phyloP scores from a whole-genome alignment of 257 asterid species.

The Leptodermis oblonga region DNA sequence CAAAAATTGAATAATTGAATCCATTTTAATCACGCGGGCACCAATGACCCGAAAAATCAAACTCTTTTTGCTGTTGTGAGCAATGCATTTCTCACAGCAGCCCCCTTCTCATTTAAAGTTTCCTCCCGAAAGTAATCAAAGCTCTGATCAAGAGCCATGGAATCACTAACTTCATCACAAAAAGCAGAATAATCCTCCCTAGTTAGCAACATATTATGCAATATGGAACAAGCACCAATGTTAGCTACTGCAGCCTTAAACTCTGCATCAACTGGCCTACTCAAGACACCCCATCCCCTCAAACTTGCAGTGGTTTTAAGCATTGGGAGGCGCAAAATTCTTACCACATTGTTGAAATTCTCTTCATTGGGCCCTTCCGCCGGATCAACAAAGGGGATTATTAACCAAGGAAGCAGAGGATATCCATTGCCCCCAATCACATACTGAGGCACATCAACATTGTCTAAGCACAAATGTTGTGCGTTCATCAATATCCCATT shows the following conservation, averaged over 20 bases:
- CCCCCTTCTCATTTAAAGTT: conserved; percentile 25
- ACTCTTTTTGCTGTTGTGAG: conserved; percentile 36
- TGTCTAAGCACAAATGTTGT: conserved; percentile 18
- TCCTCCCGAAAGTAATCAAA: conserved; percentile 16
- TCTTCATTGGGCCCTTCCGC: conserved; percentile 42
- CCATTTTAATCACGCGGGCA: neutral
- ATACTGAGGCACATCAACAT: conserved; percentile 47
- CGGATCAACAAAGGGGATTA: conserved; percentile 47
- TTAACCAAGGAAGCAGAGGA: conserved; percentile 63
- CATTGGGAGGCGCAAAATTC: conserved; percentile 31
- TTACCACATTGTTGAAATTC: conserved; percentile 43
- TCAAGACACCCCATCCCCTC: conserved; percentile 71
- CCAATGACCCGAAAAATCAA: conserved; percentile 10
- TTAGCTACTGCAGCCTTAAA: conserved; percentile 59
- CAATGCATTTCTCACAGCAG: conserved; percentile 44
- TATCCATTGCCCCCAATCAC: conserved; percentile 51
- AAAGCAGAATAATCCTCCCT: conserved; percentile 81
- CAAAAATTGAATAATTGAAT: neutral
- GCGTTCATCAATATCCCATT: conserved; percentile 41
- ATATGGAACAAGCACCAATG: conserved; percentile 74
- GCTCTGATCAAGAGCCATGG: conserved; percentile 9
- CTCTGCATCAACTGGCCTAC: conserved; percentile 37
- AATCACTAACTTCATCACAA: conserved; percentile 39
- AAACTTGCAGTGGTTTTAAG: conserved; percentile 48
- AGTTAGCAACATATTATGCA: conserved; percentile 72